Conservation (phyloP, 208 protist species). For the Acanthamoeba culbertsoni region DNA sequence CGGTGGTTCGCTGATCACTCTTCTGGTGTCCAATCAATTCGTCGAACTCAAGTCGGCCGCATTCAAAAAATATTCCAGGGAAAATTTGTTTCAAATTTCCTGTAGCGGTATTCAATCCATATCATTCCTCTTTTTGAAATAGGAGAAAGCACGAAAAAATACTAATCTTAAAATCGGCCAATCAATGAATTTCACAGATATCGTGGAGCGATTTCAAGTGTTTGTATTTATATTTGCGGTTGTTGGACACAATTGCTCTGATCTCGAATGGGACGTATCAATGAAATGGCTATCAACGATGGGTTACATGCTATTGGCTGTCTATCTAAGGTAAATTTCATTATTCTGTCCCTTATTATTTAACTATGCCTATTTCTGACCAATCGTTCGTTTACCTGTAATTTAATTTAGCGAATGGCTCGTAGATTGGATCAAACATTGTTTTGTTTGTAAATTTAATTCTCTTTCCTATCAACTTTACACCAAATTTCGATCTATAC, state of each 20-base stretch:
- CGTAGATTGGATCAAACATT: conserved; percentile 91
- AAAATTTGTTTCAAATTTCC: conserved; percentile 88
- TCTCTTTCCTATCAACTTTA: conserved; percentile 83
- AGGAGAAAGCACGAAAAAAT: no score
- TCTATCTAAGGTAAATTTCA: neutral
- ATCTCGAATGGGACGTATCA: conserved; percentile 65
- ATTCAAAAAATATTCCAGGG: conserved; percentile 89
- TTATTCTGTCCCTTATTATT: neutral
- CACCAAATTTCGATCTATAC: conserved; percentile 63
- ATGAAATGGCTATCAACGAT: conserved; percentile 37
- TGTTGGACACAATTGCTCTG: conserved; percentile 78
- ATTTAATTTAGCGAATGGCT: conserved; percentile 81
- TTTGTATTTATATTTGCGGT: conserved; percentile 88
- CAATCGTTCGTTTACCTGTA: neutral
- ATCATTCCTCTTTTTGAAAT: neutral
- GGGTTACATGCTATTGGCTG: neutral
- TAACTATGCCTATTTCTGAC: neutral
- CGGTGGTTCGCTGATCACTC: conserved; percentile 87
- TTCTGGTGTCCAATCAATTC: conserved; percentile 93
- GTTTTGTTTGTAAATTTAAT: conserved; percentile 92
- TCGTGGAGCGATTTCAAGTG: conserved; percentile 90
- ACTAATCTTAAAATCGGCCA: neutral
- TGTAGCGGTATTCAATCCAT: conserved; percentile 70
- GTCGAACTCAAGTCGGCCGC: conserved; percentile 90
- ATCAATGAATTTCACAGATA: conserved; percentile 76